A percentile compares a stretch with the other conserved stretches of the same genome.
Evolutionary conservation across 331 rosid species (phyloP).

Genomic region (Acacia concinna): DNA sequence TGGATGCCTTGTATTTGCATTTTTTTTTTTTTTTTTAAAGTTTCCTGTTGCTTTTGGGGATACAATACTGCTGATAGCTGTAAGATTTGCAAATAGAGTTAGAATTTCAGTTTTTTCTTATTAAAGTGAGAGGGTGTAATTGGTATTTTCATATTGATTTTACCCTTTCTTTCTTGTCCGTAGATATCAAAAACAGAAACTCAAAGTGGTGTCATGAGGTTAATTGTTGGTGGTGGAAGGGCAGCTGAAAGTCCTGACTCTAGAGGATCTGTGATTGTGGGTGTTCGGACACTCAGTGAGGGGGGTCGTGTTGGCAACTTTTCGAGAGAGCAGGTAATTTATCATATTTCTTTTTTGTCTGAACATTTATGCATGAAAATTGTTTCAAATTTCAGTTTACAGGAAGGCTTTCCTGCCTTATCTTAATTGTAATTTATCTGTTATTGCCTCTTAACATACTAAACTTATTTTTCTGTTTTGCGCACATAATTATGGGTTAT

Average conservation of each 20-base stretch:
- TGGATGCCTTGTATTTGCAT: not conserved
- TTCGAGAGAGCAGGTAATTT: constrained; percentile 92
- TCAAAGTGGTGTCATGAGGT: constrained; percentile 95
- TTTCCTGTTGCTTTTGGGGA: not conserved
- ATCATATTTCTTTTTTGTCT: constrained; percentile 21
- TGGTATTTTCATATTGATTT: not conserved
- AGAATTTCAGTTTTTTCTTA: not conserved
- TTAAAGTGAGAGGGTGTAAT: not conserved
- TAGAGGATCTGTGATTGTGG: constrained; percentile 96
- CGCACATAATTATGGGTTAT: not conserved
- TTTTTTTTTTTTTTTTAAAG: not conserved
- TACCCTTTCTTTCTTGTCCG: constrained; percentile 23
- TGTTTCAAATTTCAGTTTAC: constrained; percentile 15
- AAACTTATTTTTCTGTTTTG: not conserved
- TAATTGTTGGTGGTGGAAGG: constrained; percentile 98
- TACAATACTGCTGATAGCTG: not conserved
- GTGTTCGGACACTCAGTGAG: constrained; percentile 98
- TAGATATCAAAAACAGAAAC: constrained; percentile 92
- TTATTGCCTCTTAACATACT: constrained; percentile 13
- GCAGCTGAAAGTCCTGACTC: constrained; percentile 80
- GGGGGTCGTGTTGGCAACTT: constrained; percentile 98
- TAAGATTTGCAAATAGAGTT: not conserved
- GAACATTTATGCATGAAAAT: constrained; percentile 1
- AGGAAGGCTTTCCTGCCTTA: not conserved
- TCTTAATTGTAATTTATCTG: constrained; percentile 13